Evolutionary conservation across 179 eudicot genomes (phyloP), one percentile per base, ranked within the genome.

Genomic region (Patellifolia procumbens): DNA sequence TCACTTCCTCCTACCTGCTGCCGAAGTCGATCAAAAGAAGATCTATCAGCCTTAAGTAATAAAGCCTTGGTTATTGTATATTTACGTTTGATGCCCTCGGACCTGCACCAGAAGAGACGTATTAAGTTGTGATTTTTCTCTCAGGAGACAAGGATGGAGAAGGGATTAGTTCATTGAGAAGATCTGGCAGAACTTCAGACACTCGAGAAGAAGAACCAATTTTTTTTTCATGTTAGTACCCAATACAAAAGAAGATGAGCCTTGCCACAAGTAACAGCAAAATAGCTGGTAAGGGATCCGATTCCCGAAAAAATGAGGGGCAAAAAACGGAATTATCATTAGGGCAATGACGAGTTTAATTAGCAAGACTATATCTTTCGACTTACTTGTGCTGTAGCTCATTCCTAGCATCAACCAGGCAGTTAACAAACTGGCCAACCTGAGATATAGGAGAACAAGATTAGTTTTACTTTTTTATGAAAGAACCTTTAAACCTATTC

Each of bases 371-470:
- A 72, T 35, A 39, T 61, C 13, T 43, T 59, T 26, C 70, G 35
- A 78, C 92, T 75, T 89, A 91, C 96, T 87, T 91, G 72, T 86
- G 88, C 73, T 86, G 83, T 46, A 91, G 88, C 75, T 87, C 96
- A 76, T 73, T 84, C 81, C 80, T 84, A 67, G 96, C 89, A 60
- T 85, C 88, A 72, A 86, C 84, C 82, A 91, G 83, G 80, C 91
- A 86, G 78, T 89, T 86, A 65, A 86, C 90, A 76, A 91, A 91
- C 60, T 91, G 83, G 69, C 87, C 88, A 73, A 89, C 87, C 96
- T 91, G 91, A 81, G 31, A 74, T 74, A 20, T 6, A 45, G 24
- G 45, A 52, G 35, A 31, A 31, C 46, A 46, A 74, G 24, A 74
- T 20, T 22, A 74, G 60, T 62, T 19, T 29, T 32, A 20, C 65